Evolutionary conservation across 129 eudicot genomes (phyloP).

Genomic region (Ambrosia artemisiifolia): DNA sequence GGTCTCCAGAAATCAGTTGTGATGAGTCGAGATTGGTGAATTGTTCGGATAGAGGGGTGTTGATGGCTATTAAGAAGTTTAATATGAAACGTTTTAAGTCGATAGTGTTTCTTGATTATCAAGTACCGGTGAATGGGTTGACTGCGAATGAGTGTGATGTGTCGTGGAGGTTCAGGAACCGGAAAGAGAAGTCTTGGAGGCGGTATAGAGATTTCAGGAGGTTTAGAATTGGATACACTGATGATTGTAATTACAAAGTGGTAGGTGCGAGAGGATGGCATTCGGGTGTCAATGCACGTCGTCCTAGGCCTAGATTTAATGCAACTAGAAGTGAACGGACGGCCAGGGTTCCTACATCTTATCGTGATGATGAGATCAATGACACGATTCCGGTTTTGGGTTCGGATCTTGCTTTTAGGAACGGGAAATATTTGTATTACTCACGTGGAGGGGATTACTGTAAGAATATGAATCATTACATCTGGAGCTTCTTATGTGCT

Average conservation of each 20-base stretch:
- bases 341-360: constrained; percentile 38
- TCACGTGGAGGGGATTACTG: constrained; percentile 96
- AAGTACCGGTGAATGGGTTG: constrained; percentile 65
- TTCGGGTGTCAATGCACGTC: constrained; percentile 84
- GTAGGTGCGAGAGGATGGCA: constrained; percentile 82
- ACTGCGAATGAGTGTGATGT: constrained; percentile 86
- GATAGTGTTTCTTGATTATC: constrained; percentile 70
- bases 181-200: constrained; percentile 95
- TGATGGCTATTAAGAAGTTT: constrained; percentile 74
- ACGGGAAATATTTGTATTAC: constrained; percentile 83
- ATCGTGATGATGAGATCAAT: constrained; percentile 75
- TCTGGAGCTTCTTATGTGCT: constrained; percentile 96
- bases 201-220: constrained; percentile 90
- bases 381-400: constrained; percentile 73
- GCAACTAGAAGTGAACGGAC: constrained; percentile 39
- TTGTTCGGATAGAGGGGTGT: constrained; percentile 77
- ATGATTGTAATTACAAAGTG: constrained; percentile 73
- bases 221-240: constrained; percentile 65
- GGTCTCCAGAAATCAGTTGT: constrained; percentile 31
- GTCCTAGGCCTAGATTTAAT: constrained; percentile 50
- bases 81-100: constrained; percentile 72
- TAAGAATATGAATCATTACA: constrained; percentile 89
- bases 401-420: constrained; percentile 60
- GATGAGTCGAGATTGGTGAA: constrained; percentile 58
- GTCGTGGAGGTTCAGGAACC: constrained; percentile 88